These are phyloP conservation scores for Phytophthora colocasiae DNA, from an alignment of 352 stramenopile genomes.

Conservation along the genomic window DNA sequence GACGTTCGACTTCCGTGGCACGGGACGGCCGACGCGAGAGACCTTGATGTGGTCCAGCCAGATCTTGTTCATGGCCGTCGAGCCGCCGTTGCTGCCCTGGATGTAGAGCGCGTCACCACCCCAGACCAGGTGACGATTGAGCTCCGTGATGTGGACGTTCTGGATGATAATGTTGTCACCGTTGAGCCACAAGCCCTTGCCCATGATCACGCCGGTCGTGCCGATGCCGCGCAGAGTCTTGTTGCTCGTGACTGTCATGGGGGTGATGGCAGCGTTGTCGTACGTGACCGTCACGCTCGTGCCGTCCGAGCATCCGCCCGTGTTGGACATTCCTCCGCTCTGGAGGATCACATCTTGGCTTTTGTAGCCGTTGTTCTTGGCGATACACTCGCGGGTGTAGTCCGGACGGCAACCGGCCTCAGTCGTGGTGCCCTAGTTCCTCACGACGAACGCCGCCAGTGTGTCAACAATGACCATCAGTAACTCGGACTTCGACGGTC, in stretches of 20 bases:
- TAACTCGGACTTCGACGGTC: constrained; percentile 56
- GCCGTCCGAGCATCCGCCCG: constrained; percentile 23
- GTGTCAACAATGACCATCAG: constrained; percentile 48
- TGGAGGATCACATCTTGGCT: constrained; percentile 48
- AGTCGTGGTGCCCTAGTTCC: constrained; percentile 43
- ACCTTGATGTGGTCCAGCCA: constrained; percentile 60
- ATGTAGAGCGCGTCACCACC: constrained; percentile 34
- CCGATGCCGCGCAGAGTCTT: constrained; percentile 50
- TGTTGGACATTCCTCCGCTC: constrained; percentile 32
- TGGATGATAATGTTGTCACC: constrained; percentile 57
- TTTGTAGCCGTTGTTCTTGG: constrained; percentile 51
- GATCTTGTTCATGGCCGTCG: constrained; percentile 40
- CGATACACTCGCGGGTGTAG: constrained; percentile 38
- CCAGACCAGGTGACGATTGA: constrained; percentile 44
- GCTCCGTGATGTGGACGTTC: constrained; percentile 40
- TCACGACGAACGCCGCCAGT: constrained; percentile 39
- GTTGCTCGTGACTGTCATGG: constrained; percentile 45
- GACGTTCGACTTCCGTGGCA: constrained; percentile 48
- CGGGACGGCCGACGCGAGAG: constrained; percentile 28
- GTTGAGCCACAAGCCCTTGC: constrained; percentile 44
- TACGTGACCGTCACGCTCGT: constrained; percentile 30
- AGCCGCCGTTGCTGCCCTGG: constrained; percentile 27
- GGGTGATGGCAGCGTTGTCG: constrained; percentile 30
- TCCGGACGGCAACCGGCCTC: constrained; percentile 48
- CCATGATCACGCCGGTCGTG: constrained; percentile 41